Evolutionary conservation across 805 yeast genomes (phyloP).

Genomic region (Myxozyma melibiosi): DNA sequence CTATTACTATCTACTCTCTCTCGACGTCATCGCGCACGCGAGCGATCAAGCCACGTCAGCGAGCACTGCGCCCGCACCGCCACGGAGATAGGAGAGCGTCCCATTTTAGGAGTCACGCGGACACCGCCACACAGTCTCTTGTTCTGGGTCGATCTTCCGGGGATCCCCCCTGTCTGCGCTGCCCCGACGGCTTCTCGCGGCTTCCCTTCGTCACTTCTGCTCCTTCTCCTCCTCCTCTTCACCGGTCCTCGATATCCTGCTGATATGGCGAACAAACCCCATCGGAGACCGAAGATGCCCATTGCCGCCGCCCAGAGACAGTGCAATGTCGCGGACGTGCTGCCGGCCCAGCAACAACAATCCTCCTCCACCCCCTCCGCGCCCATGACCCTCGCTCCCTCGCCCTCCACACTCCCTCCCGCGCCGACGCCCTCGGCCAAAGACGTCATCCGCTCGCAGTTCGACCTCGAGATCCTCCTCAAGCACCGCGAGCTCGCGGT

Average conservation of each 20-base stretch:
- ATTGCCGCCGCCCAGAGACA: not conserved
- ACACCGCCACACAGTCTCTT: not conserved
- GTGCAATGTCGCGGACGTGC: not conserved
- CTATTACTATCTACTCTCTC: not conserved
- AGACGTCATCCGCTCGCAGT: conserved; percentile 37
- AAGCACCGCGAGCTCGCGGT: conserved; percentile 42
- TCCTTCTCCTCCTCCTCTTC: not conserved
- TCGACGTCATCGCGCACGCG: not conserved
- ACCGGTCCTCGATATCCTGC: not conserved
- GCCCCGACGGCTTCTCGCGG: not conserved
- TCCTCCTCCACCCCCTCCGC: not conserved
- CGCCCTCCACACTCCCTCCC: not conserved
- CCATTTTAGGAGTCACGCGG: not conserved
- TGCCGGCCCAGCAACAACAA: not conserved
- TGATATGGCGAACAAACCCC: conserved; percentile 9
- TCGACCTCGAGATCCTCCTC: conserved; percentile 44
- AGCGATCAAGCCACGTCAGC: conserved; percentile 7
- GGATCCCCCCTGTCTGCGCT: not conserved
- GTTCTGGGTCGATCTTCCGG: not conserved
- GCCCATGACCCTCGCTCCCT: not conserved
- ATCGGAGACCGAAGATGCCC: not conserved
- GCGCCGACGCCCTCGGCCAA: conserved; percentile 9
- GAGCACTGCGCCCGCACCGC: not conserved
- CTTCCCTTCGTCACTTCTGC: not conserved
- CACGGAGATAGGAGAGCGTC: not conserved